Percentiles rank a stretch among this genome's conserved stretches.
phyloP scores from a whole-genome alignment of 2,329 filamentous ascomycete genomes.

The Cadophora malorum region DNA sequence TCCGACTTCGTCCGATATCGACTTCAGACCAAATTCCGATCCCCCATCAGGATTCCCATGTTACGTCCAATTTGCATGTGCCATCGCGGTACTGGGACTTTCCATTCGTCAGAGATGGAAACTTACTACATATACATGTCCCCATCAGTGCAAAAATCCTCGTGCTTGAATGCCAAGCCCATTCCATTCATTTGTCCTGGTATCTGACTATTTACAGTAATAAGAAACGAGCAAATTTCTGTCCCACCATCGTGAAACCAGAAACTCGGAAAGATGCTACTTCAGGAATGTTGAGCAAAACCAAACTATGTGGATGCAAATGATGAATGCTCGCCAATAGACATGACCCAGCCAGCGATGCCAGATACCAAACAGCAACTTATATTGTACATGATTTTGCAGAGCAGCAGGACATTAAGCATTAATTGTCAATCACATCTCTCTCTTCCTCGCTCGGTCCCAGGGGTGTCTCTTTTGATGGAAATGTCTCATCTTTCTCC shows the following conservation, averaged over 20 bases:
- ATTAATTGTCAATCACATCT: slow-evolving; percentile 42
- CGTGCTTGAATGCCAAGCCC: neutral
- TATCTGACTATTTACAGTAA: slow-evolving; percentile 16
- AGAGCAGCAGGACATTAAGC: slow-evolving; percentile 30
- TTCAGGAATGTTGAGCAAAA: neutral
- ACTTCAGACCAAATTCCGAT: neutral
- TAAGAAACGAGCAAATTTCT: neutral
- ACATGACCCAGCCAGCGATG: neutral
- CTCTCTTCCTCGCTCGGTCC: slow-evolving; percentile 44
- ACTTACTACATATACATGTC: no score
- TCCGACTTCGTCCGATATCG: slow-evolving; percentile 8
- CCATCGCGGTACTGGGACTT: neutral
- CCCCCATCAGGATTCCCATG: neutral
- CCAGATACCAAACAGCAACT: slow-evolving; percentile 18
- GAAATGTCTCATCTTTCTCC: slow-evolving; percentile 57
- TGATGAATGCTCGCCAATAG: slow-evolving; percentile 24
- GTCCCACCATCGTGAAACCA: neutral
- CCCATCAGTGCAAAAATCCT: neutral
- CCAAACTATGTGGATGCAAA: slow-evolving; percentile 28
- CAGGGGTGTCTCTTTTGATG: slow-evolving; percentile 47
- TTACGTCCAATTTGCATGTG: neutral
- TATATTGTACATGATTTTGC: slow-evolving; percentile 32
- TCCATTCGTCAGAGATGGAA: no score
- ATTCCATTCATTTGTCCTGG: neutral
- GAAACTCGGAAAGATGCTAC: slow-evolving; percentile 9